phyloP scores from a whole-genome alignment of 2,329 filamentous ascomycete species.

The Fusarium sp. region DNA sequence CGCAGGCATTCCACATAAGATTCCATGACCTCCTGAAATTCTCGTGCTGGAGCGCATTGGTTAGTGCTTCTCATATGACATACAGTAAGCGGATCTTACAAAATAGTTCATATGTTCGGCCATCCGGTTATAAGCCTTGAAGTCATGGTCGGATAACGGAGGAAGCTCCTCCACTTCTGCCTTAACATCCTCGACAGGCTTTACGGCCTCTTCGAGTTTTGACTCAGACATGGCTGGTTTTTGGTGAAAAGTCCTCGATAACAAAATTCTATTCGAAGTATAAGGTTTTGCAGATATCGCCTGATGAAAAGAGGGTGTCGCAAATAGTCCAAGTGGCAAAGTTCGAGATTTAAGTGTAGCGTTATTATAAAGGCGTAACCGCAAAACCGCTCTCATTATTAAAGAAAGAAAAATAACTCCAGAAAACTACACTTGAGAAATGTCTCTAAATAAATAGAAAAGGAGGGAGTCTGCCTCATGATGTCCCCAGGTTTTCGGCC shows the following conservation, averaged over 20 bases:
- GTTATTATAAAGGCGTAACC: constrained; percentile 13
- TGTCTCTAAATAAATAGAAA: constrained; percentile 25
- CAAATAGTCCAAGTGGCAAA: constrained; percentile 5
- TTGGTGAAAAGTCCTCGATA: constrained; percentile 5
- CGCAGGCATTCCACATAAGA: constrained; percentile 75
- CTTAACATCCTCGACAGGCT: constrained; percentile 17
- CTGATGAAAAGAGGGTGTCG: not conserved
- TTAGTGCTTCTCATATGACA: not conserved
- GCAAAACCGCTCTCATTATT: constrained; percentile 37
- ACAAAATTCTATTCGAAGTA: not conserved
- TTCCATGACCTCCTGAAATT: constrained; percentile 83
- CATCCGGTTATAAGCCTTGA: constrained; percentile 77
- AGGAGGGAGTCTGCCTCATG: constrained; percentile 27
- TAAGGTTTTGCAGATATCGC: not conserved
- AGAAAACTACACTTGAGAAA: not conserved
- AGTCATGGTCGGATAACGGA: constrained; percentile 75
- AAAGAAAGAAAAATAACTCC: not conserved
- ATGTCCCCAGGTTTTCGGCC: constrained; percentile 19
- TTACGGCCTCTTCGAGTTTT: constrained; percentile 17
- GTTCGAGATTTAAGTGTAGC: constrained; percentile 6
- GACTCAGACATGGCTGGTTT: constrained; percentile 38
- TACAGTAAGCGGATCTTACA: constrained; percentile 58
- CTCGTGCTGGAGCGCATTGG: constrained; percentile 68
- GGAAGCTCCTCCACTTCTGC: constrained; percentile 59
- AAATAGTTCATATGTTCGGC: constrained; percentile 82